Percentiles rank a stretch among this genome's conserved stretches.
phyloP scores from a whole-genome alignment of 139 green algal species.

The Zygnema circumcarinatum region DNA sequence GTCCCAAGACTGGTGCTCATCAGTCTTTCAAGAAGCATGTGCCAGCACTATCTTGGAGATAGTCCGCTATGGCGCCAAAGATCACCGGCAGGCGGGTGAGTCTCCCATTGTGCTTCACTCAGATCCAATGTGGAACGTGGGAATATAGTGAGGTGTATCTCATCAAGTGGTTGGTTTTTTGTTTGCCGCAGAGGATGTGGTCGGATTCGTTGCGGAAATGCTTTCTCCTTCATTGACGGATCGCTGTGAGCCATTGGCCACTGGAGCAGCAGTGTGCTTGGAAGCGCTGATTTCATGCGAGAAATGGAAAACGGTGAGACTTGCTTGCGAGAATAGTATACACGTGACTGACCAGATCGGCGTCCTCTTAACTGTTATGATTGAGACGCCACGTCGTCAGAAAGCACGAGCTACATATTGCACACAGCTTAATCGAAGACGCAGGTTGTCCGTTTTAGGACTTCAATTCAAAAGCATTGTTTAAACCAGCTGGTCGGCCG shows the following conservation, averaged over 20 bases:
- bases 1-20: neutral
- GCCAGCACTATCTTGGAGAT: slow-evolving; percentile 16
- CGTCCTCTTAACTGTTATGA: too few species aligned
- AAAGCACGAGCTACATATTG: too few species aligned
- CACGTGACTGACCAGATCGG: too few species aligned
- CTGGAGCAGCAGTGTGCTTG: slow-evolving; percentile 21
- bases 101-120: too few species aligned
- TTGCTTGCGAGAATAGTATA: too few species aligned
- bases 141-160: too few species aligned
- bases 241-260: slow-evolving; percentile 10
- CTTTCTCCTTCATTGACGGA: neutral
- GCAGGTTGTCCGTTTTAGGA: too few species aligned
- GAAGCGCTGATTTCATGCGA: neutral
- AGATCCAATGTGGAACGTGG: too few species aligned
- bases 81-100: neutral
- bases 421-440: too few species aligned
- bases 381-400: too few species aligned
- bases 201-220: neutral
- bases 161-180: slow-evolving; percentile 21
- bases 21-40: slow-evolving; percentile 5
- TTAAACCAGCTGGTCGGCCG: too few species aligned
- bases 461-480: too few species aligned
- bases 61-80: neutral
- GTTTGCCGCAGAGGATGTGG: slow-evolving; percentile 12
- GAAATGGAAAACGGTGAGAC: neutral